Percentiles rank a stretch among this genome's conserved stretches.
Evolutionary conservation across 306 rosid genomes (phyloP).

Genomic region (Alnus rubra): DNA sequence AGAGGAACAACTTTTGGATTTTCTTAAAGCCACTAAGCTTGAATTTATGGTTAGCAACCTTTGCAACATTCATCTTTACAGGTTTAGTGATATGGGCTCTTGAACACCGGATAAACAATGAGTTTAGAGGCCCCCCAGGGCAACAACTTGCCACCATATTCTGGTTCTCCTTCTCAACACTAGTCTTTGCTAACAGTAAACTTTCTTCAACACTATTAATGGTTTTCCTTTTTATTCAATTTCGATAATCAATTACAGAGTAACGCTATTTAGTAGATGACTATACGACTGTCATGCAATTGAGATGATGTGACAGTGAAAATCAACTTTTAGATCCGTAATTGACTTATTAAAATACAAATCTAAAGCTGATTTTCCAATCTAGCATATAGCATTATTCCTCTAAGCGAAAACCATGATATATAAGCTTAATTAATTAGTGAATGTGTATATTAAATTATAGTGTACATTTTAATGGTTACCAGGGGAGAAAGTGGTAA

Average conservation of each 20-base stretch:
- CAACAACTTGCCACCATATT: slow-evolving; percentile 33
- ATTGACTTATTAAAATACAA: no score
- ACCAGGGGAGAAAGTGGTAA: slow-evolving; percentile 26
- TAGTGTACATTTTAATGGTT: not conserved
- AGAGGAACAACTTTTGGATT: slow-evolving; percentile 37
- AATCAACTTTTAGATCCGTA: no score
- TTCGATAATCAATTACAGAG: no score
- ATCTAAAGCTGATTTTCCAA: no score
- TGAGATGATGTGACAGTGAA: no score
- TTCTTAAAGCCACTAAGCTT: slow-evolving; percentile 47
- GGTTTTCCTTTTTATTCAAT: not conserved
- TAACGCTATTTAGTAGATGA: no score
- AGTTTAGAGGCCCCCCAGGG: slow-evolving; percentile 27
- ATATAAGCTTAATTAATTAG: no score
- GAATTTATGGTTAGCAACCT: slow-evolving; percentile 43
- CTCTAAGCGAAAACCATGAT: no score
- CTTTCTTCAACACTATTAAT: not conserved
- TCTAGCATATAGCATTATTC: no score
- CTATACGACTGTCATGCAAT: no score
- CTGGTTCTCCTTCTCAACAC: slow-evolving; percentile 46
- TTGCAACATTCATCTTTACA: slow-evolving; percentile 28
- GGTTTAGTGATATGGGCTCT: slow-evolving; percentile 39
- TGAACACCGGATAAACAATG: slow-evolving; percentile 34
- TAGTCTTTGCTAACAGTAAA: slow-evolving; percentile 46
- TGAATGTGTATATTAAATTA: no score